phyloP scores from a whole-genome alignment of 805 yeast species.

The Ascoidea rubescens region DNA sequence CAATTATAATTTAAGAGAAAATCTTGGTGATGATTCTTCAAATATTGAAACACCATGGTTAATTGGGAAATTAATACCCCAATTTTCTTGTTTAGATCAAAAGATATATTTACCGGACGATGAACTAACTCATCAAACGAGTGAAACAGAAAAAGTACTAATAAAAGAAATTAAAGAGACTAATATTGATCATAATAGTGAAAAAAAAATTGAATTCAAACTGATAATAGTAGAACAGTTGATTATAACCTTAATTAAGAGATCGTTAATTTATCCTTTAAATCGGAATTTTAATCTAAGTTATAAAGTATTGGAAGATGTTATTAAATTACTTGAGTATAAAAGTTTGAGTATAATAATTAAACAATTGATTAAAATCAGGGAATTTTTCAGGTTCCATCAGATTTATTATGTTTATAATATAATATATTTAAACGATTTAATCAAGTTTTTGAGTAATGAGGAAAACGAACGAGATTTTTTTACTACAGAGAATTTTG shows the following conservation, averaged over 20 bases:
- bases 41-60: conserved; percentile 91
- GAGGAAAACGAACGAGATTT: conserved; percentile 35
- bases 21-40: conserved; percentile 51
- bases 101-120: conserved; percentile 25
- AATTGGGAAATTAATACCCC: conserved; percentile 76
- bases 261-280: conserved; percentile 71
- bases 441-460: conserved; percentile 58
- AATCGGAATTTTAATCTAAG: conserved; percentile 57
- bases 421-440: conserved; percentile 61
- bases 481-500: background rate
- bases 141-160: conserved; percentile 16
- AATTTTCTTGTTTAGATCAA: conserved; percentile 57
- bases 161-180: conserved; percentile 6
- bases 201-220: conserved; percentile 45
- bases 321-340: conserved; percentile 55
- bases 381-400: conserved; percentile 69
- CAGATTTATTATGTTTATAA: conserved; percentile 79
- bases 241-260: conserved; percentile 47
- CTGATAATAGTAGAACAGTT: conserved; percentile 44
- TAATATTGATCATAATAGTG: background rate
- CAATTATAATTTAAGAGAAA: conserved; percentile 63
- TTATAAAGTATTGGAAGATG: conserved; percentile 61
- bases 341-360: conserved; percentile 52
- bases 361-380: conserved; percentile 40
- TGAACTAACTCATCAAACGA: conserved; percentile 16